Conservation (phyloP, 805 yeast species). For the Pachysolen tannophilus region DNA sequence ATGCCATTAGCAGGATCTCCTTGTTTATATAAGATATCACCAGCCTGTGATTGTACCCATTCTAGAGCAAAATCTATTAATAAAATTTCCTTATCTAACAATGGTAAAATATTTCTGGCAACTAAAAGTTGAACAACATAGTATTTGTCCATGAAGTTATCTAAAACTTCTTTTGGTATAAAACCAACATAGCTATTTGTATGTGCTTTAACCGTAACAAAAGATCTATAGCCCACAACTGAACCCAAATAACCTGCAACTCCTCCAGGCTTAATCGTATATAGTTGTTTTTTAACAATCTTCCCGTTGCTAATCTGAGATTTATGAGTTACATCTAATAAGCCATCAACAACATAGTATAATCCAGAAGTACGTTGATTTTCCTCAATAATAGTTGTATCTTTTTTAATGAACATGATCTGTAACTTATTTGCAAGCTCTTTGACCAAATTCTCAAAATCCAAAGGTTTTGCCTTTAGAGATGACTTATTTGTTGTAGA, state of each 20-base stretch:
- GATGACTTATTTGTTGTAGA: neutral
- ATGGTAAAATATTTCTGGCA: slow-evolving; percentile 63
- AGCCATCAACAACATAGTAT: slow-evolving; percentile 74
- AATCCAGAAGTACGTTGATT: slow-evolving; percentile 66
- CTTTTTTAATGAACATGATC: slow-evolving; percentile 44
- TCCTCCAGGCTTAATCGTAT: slow-evolving; percentile 67
- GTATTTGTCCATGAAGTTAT: slow-evolving; percentile 62
- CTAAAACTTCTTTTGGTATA: slow-evolving; percentile 54
- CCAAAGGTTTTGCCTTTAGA: slow-evolving; percentile 11
- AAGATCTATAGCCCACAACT: slow-evolving; percentile 69
- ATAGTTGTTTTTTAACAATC: slow-evolving; percentile 33
- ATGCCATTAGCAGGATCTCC: slow-evolving; percentile 88
- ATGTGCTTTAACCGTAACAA: slow-evolving; percentile 60
- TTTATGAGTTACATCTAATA: slow-evolving; percentile 52
- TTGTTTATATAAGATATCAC: slow-evolving; percentile 69
- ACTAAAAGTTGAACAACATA: slow-evolving; percentile 71
- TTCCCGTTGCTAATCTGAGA: slow-evolving; percentile 19
- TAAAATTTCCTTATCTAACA: slow-evolving; percentile 58
- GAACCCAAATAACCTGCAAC: slow-evolving; percentile 84
- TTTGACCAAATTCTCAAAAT: slow-evolving; percentile 42
- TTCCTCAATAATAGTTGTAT: slow-evolving; percentile 51
- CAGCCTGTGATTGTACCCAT: slow-evolving; percentile 91
- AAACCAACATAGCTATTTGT: slow-evolving; percentile 63
- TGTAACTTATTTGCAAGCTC: slow-evolving; percentile 57
- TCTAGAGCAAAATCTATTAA: slow-evolving; percentile 87